Base-by-base conservation (phyloP, 768 basidiomycete species). In the Rickenella mellea region DNA sequence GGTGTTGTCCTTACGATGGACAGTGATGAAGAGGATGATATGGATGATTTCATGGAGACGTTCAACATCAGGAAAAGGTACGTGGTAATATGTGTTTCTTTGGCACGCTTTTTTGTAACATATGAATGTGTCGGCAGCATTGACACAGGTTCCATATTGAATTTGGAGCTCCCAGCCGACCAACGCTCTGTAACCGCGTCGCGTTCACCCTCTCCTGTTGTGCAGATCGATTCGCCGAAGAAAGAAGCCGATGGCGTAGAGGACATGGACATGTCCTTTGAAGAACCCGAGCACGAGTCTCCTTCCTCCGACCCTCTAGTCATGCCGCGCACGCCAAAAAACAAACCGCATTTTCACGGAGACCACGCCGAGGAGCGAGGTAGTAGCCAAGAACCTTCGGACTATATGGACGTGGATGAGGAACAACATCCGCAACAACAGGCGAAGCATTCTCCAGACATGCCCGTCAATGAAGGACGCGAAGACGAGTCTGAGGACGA, bases 21-120 rank as follows among this genome's bases (percentile, higher is more conserved):
- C 37, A 67, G 66, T 21, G 70, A 67, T 11, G 55, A 52, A 27
- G 58, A 50, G 14, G 56, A 61, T n/a, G 67, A 62, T 29, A 41
- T 81, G 20, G 62, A 64, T 27, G 57, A 53, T 22, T 85, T 83
- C 52, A 54, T 84, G 44, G 67, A 71, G 33, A 66, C 66, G 55
- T 76, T 74, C 51, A 73, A 80, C 58, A 55, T 85, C 26, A 48
- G 53, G 28, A 69, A 71, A 48, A 56, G 68, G 77, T 80, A 55
- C 54, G 68, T 61, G 37, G 27, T 43, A 24, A 38, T 32, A 25
- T n/a, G 35, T 46, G 29, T 42, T 20, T 36, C 8, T 46, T 35
- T 27, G 40, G 25, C 10, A 25, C 22, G 20, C 50, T 24, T 53
- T 40, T 37, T 31, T 36, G 17, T 29, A 32, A 6, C 33, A 28